Evolutionary conservation across 176 grass and related monocot genomes (phyloP).

Genomic region (Oropetium thomaeum): DNA sequence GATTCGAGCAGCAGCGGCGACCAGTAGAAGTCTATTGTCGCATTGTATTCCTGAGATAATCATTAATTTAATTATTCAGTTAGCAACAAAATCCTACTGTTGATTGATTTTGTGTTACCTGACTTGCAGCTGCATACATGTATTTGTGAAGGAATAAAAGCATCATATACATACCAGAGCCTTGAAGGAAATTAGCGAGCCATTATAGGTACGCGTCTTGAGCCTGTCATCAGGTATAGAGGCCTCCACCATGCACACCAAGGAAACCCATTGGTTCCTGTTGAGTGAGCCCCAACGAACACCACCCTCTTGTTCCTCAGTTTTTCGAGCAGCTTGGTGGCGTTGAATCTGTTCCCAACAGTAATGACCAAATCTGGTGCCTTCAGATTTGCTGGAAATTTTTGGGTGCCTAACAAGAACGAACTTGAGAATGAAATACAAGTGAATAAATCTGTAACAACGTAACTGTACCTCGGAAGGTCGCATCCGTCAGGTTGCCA

Average conservation of each 20-base stretch:
- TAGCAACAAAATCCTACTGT: neutral
- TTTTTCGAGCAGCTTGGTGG: slow-evolving; percentile 49
- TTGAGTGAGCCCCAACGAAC: slow-evolving; percentile 92
- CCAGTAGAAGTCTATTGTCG: slow-evolving; percentile 94
- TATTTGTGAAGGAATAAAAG: neutral
- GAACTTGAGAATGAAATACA: slow-evolving; percentile 3
- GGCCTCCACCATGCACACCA: slow-evolving; percentile 91
- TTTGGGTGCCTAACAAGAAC: neutral
- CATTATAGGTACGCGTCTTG: slow-evolving; percentile 48
- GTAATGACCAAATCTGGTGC: neutral
- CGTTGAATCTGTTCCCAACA: slow-evolving; percentile 65
- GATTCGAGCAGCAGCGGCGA: slow-evolving; percentile 80
- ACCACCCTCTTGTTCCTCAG: slow-evolving; percentile 74
- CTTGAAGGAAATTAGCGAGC: slow-evolving; percentile 77
- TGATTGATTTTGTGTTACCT: neutral
- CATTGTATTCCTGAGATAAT: slow-evolving; percentile 70
- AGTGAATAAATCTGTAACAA: neutral
- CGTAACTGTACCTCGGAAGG: slow-evolving; percentile 60
- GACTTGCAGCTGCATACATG: neutral
- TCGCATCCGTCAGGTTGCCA: slow-evolving; percentile 83
- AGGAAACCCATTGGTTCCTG: slow-evolving; percentile 85
- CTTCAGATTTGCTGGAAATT: neutral
- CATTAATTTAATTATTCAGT: neutral
- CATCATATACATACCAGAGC: slow-evolving; percentile 63
- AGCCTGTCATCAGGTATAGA: slow-evolving; percentile 29